Percentiles rank a stretch among this genome's conserved stretches.
Conservation (phyloP, 2,329 filamentous ascomycete species). For the Calonectria honghensis region DNA sequence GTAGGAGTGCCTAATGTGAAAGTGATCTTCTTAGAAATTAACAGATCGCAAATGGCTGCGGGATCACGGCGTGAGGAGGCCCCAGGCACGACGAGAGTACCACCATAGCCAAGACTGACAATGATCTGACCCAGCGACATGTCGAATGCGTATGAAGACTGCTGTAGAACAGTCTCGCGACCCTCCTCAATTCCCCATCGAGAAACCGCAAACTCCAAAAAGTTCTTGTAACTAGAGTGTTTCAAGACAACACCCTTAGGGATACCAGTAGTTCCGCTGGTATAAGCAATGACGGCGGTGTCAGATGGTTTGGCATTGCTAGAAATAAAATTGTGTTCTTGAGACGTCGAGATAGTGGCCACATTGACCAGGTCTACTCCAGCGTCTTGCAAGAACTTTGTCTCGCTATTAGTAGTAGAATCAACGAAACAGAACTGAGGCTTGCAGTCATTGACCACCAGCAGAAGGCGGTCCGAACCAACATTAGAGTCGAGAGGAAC, state of each 20-base stretch:
- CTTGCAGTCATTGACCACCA: slow-evolving; percentile 7
- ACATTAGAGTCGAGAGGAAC: slow-evolving; percentile 2
- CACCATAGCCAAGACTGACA: slow-evolving; percentile 20
- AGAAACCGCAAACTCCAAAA: slow-evolving; percentile 50
- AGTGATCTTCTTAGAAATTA: slow-evolving; percentile 33
- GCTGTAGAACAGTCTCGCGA: slow-evolving; percentile 56
- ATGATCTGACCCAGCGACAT: slow-evolving; percentile 40
- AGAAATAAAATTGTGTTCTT: background rate
- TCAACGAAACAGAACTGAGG: background rate
- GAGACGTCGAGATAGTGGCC: background rate
- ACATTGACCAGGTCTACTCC: background rate
- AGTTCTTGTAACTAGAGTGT: slow-evolving; percentile 56
- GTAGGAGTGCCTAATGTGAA: slow-evolving; percentile 38
- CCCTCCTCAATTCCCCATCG: slow-evolving; percentile 42
- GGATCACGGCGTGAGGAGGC: slow-evolving; percentile 29
- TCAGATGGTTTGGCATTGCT: background rate
- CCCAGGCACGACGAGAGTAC: slow-evolving; percentile 32
- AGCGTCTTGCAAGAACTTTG: background rate
- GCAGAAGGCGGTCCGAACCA: background rate
- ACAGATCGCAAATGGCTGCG: slow-evolving; percentile 14
- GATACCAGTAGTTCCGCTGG: slow-evolving; percentile 56
- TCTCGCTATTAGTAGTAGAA: background rate
- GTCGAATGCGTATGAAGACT: slow-evolving; percentile 31
- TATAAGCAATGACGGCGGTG: slow-evolving; percentile 54
- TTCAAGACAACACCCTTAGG: slow-evolving; percentile 65